Evolutionary conservation across 164 flowering plant genomes (phyloP), one percentile per base, ranked within the genome.

Genomic region (Kingdonia uniflora): DNA sequence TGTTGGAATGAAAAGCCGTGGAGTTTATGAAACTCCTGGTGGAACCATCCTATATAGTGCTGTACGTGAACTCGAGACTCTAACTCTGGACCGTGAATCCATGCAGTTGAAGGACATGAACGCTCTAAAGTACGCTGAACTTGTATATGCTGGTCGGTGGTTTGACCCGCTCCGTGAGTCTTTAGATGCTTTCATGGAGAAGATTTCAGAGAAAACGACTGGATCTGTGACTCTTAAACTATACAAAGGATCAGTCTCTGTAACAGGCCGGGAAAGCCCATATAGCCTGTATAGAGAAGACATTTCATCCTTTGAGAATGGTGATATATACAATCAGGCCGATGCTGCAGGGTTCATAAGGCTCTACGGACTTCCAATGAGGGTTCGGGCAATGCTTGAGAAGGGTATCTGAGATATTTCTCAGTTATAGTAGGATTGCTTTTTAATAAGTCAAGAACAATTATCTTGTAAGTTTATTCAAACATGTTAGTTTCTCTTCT

Each of bases 1-100:
- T 17, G 98, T 91, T 26, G 98, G 98, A 10, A 91, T 91, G 96
- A 91, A 91, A 62, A 87, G 95, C 63, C 95, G 98, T 17, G 96
- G 98, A 14, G 94, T 91, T 10, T 91, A 91, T 57, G 98, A 91
- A 66, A 91, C 98, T 46, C 98, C 96, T 0, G 98, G 98, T 12
- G 98, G 96, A 1, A 85, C 98, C 41, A 78, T 91, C 56, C 85
- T 91, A 19, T 85, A 74, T 63, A 16, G 81, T 2, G 96, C 96
- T 19, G 87, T 52, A 0, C 80, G 76, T 0, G 98, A 91, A 55
- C 87, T 87, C 0, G 96, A 91, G 70, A 77, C 96, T 29, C 63
- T 92, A 7, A 92, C 98, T 0, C 88, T 92, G 15, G 98, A 92
- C 41, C 75, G 98, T 11, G 96, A 92, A 55, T 72, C 90, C 1